These are phyloP conservation scores for Camellia lanceoleosa DNA, from an alignment of 148 eudicot species.

Conservation along the genomic window DNA sequence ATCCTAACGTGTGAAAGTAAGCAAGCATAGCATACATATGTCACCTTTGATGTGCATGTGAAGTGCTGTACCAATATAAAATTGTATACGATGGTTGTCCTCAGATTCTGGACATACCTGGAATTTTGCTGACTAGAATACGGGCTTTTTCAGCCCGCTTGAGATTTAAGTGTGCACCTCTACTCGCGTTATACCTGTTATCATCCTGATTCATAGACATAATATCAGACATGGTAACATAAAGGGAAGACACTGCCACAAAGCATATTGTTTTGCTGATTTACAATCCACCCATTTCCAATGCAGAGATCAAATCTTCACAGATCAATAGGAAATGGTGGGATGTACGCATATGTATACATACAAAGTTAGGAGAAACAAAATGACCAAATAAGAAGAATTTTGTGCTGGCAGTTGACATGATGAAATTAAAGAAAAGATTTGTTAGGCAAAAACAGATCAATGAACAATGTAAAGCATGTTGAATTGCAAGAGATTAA, in stretches of 20 bases:
- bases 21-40: background rate
- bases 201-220: constrained; percentile 46
- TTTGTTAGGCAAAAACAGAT: background rate
- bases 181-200: constrained; percentile 64
- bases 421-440: background rate
- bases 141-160: constrained; percentile 82
- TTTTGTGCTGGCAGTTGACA: background rate
- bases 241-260: background rate
- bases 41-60: background rate
- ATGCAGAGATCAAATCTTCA: background rate
- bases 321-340: background rate
- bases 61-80: background rate
- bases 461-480: background rate
- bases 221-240: constrained; percentile 4
- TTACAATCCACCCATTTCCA: background rate
- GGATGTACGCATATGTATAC: background rate
- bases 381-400: background rate
- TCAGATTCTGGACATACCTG: constrained; percentile 39
- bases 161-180: constrained; percentile 72
- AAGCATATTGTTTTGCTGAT: background rate
- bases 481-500: background rate
- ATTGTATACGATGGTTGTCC: background rate
- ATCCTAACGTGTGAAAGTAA: background rate
- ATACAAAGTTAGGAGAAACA: background rate
- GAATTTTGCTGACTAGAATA: constrained; percentile 59